Base-by-base conservation (phyloP, 768 basidiomycete genomes). In the Leccinellum luteum region DNA sequence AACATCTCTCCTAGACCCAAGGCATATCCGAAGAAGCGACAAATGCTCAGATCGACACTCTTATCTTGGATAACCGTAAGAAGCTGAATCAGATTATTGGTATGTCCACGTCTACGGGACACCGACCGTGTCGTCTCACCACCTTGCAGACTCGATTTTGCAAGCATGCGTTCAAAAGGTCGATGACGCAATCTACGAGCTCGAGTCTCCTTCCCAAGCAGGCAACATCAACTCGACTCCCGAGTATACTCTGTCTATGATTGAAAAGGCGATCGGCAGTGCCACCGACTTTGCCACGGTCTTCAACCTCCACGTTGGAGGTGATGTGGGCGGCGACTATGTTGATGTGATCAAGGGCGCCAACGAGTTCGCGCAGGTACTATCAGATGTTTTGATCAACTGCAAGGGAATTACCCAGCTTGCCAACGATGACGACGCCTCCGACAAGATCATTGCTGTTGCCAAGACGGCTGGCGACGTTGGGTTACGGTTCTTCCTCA, bases 291-390 rank as follows among this genome's bases (percentile, higher is more conserved):
- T 99, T 67, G 97, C 96, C 10, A 91, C 90, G 17, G 81, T 94
- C 56, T 98, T 93, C 78, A 93, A 94, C 70, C 84, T 97, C 10
- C 92, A 92, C 74, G 82, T 98, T 21, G 82, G 86, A 59, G 88
- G 88, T 23, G 93, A 96, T 62, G 78, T 78, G 45, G 96, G 96
- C 31, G 97, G 95, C 9, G 92, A 97, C 53, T 86, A 98, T 69
- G 97, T 99, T 60, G 93, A 97, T 51, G 97, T 98, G 55, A 98
- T 99, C 79, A 97, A 97, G 75, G 86, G 89, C 50, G 93, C 96
- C 59, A 98, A 98, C 75, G 94, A 96, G 67, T 86, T 98, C 56
- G 95, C 96, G 0, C 97, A 99, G 73, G 86, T 90, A 6, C 77
- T 98, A 48, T 81, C 92, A 3, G 97, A 99, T 57, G 94, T 97